Conservation (phyloP, 2,329 filamentous ascomycete genomes). For the Exophiala aquamarina region DNA sequence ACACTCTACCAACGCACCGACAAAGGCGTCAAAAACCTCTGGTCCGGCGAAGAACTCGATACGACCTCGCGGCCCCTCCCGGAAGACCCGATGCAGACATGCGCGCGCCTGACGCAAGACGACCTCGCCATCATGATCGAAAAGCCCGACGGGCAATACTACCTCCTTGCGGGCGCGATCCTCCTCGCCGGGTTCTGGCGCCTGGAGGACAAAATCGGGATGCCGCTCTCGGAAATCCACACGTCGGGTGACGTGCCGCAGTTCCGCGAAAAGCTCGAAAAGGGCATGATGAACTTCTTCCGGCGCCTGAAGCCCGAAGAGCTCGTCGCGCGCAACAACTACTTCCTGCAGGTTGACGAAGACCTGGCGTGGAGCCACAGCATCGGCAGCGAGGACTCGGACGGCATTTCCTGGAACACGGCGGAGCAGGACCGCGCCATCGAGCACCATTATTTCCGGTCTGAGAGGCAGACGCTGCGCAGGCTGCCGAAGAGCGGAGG, state of each 20-base stretch:
- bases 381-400: slow-evolving; percentile 71
- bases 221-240: slow-evolving; percentile 77
- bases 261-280: slow-evolving; percentile 69
- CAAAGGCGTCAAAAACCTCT: slow-evolving; percentile 67
- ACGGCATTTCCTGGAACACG: slow-evolving; percentile 68
- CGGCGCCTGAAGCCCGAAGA: slow-evolving; percentile 66
- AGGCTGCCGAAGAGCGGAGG: slow-evolving; percentile 59
- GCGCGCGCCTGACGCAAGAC: slow-evolving; percentile 73
- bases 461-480: slow-evolving; percentile 70
- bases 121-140: slow-evolving; percentile 85
- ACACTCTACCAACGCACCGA: slow-evolving; percentile 64
- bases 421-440: slow-evolving; percentile 73
- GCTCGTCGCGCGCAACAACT: slow-evolving; percentile 71
- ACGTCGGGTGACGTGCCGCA: slow-evolving; percentile 74
- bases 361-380: slow-evolving; percentile 71
- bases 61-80: slow-evolving; percentile 61
- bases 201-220: slow-evolving; percentile 75
- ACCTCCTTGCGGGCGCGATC: slow-evolving; percentile 71
- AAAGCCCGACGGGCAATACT: slow-evolving; percentile 72
- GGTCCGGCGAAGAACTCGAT: slow-evolving; percentile 72
- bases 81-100: slow-evolving; percentile 78
- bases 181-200: slow-evolving; percentile 82
- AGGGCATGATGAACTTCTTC: slow-evolving; percentile 82
- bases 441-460: slow-evolving; percentile 73
- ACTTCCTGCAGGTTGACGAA: slow-evolving; percentile 86